Evolutionary conservation across 2,329 filamentous ascomycete genomes (phyloP), one percentile per base, ranked within the genome.

Genomic region (Hypomyces perniciosus): DNA sequence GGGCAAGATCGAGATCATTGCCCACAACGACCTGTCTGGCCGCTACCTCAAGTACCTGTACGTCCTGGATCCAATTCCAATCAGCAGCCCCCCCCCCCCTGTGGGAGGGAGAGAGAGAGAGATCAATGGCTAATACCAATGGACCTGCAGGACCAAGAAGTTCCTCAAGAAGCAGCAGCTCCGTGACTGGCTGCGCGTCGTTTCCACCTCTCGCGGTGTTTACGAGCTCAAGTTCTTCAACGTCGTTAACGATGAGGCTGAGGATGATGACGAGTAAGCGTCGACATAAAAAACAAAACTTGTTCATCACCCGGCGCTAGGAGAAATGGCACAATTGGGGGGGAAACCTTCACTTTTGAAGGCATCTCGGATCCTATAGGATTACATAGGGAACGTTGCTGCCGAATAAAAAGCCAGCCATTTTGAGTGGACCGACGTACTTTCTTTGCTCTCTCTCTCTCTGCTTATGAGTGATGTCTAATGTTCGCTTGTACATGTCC

Each of bases 181-280:
- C 73, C 90, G 93, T 80, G 93, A 99, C 83, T 99, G 93, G 93
- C 88, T 99, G 71, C 91, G 93, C 69, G 92, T 99, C 67, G 93
- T 99, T 70, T 95, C 90, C 65, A 97, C 92, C 73, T 90, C 88
- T 74, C 92, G 92, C 81, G 92, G 93, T 72, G 91, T 96, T 62
- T 99, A 99, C 82, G 91, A 96, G 83, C 87, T 99, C 77, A 91
- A 95, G 82, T 99, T 99, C 91, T 99, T 95, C 90, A 99, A 99
- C 83, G 91, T 99, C 71, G 92, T 96, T 69, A 93, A 95, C 77
- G 93, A 99, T 74, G 92, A 91, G 73, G 91, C 83, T 65, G 93
- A 97, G 64, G 93, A 99, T 71, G 93, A 99, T 72, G 93, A 99
- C 71, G 93, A 99, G 76, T 99, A 96, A 83, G 84, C 66, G 65